phyloP scores from a whole-genome alignment of 805 yeast genomes.

The Ogataea degrootiae region DNA sequence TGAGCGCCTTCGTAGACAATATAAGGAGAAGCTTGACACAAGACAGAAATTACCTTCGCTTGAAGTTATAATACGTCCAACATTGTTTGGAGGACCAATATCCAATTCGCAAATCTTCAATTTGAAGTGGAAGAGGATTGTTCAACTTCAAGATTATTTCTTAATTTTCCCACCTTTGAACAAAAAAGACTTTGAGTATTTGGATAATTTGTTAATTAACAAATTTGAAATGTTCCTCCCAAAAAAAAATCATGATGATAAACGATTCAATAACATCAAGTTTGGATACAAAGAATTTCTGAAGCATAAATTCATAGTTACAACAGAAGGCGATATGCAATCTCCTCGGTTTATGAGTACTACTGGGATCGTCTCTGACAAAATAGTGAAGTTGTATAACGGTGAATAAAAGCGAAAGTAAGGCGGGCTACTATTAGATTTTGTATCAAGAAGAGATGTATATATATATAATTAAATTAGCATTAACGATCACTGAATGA shows the following conservation, averaged over 20 bases:
- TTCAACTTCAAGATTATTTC: constrained; percentile 10
- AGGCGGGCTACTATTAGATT: background rate
- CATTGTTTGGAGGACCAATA: constrained; percentile 21
- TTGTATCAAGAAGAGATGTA: background rate
- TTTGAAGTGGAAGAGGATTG: constrained; percentile 10
- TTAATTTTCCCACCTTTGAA: constrained; percentile 15
- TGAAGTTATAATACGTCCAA: constrained; percentile 11
- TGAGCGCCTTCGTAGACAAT: constrained; percentile 9
- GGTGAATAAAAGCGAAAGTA: background rate
- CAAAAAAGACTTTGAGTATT: constrained; percentile 10
- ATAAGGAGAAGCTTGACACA: constrained; percentile 5
- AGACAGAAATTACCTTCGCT: constrained; percentile 13
- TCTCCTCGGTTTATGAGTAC: constrained; percentile 4
- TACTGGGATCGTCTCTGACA: constrained; percentile 8
- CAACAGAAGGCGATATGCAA: constrained; percentile 12
- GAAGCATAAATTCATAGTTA: constrained; percentile 7
- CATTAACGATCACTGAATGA: too few species aligned
- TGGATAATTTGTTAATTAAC: constrained; percentile 7
- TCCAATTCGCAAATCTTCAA: constrained; percentile 14
- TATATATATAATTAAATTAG: background rate
- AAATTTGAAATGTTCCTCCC: background rate
- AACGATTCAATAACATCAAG: background rate
- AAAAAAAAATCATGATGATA: background rate
- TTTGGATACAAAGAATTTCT: constrained; percentile 16
- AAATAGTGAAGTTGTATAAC: constrained; percentile 7